A percentile compares a stretch with the other conserved stretches of the same genome.
Conservation (phyloP, 2,329 filamentous ascomycete genomes). For the Escovopsis sp. region DNA sequence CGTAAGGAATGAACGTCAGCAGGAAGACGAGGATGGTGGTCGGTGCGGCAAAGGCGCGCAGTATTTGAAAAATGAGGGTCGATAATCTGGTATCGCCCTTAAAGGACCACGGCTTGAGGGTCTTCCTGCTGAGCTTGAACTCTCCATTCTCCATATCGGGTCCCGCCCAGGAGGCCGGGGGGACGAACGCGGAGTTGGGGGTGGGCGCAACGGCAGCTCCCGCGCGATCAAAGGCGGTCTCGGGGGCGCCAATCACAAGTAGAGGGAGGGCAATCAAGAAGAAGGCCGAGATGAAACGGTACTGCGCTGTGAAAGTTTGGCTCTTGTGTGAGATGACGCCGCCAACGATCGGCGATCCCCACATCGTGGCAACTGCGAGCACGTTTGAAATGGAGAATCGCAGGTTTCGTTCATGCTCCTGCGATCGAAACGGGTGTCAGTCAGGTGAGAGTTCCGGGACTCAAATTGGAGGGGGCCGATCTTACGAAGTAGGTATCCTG, state of each 20-base stretch:
- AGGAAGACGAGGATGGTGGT: constrained; percentile 32
- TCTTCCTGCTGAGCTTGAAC: constrained; percentile 16
- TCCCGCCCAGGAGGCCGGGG: constrained; percentile 6
- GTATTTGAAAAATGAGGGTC: constrained; percentile 26
- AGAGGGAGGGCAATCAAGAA: constrained; percentile 31
- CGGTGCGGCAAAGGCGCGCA: constrained; percentile 34
- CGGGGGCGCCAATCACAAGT: constrained; percentile 33
- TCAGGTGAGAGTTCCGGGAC: neutral
- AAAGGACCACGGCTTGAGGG: constrained; percentile 26
- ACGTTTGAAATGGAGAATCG: constrained; percentile 31
- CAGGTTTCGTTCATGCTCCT: constrained; percentile 36
- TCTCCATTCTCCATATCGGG: constrained; percentile 11
- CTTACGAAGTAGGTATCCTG: constrained; percentile 44
- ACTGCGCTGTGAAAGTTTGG: constrained; percentile 31
- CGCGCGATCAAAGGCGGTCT: constrained; percentile 36
- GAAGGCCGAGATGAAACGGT: constrained; percentile 36
- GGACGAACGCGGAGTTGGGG: constrained; percentile 7
- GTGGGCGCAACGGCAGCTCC: constrained; percentile 8
- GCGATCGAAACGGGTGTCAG: neutral
- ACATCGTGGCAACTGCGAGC: constrained; percentile 31
- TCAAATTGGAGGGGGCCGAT: neutral
- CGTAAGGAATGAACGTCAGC: constrained; percentile 29
- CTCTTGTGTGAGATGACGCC: constrained; percentile 30
- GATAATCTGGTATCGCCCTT: constrained; percentile 14
- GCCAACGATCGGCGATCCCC: constrained; percentile 39